Conservation (phyloP, 2,329 filamentous ascomycete species). For the Neopestalotiopsis sp. region DNA sequence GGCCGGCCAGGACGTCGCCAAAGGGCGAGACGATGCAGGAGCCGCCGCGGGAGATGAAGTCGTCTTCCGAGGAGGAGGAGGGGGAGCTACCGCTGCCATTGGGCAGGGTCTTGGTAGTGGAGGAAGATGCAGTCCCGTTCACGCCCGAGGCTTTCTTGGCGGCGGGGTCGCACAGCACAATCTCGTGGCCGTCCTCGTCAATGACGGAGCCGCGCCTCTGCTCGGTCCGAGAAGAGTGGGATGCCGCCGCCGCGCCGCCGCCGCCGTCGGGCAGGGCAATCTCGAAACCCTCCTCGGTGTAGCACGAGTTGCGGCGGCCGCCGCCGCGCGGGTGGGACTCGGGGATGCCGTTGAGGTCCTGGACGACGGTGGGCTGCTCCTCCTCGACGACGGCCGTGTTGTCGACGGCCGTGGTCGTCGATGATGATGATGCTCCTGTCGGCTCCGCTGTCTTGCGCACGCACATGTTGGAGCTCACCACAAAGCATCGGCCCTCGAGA, state of each 20-base stretch:
- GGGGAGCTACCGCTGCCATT: background rate
- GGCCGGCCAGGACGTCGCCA: constrained; percentile 80
- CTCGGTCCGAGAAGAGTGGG: constrained; percentile 21
- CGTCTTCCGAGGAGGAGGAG: background rate
- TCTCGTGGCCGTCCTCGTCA: constrained; percentile 61
- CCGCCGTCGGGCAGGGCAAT: constrained; percentile 44
- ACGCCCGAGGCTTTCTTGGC: background rate
- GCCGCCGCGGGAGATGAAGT: constrained; percentile 74
- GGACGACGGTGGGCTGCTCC: background rate
- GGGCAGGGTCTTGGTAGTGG: background rate
- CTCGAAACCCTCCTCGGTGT: constrained; percentile 53
- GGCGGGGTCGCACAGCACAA: constrained; percentile 43
- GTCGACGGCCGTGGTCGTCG: background rate
- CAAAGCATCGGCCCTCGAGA: constrained; percentile 82
- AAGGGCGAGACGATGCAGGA: constrained; percentile 81
- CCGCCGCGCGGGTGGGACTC: constrained; percentile 3
- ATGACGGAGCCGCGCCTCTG: constrained; percentile 47
- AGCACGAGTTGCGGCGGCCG: constrained; percentile 43
- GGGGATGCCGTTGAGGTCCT: constrained; percentile 14
- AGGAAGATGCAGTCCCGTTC: background rate
- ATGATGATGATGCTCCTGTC: background rate
- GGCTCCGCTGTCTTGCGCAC: constrained; percentile 61
- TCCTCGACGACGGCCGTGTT: background rate
- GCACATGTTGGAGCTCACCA: constrained; percentile 86
- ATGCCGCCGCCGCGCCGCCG: constrained; percentile 24